Conservation (phyloP, 1,284 basidiomycete species). For the Naganishia sp. region DNA sequence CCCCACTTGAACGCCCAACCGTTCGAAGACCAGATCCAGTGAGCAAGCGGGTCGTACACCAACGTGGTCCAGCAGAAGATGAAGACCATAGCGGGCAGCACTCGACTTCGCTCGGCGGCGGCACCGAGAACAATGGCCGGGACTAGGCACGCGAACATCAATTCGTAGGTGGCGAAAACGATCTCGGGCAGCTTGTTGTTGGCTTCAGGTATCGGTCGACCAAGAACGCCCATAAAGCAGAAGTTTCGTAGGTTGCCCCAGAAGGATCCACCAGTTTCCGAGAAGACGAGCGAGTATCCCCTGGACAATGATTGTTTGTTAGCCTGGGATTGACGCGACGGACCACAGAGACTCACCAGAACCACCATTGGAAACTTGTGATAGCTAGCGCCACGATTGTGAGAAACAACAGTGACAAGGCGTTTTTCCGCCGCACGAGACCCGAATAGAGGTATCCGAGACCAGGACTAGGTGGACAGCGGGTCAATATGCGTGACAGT, state of each 20-base stretch:
- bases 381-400: conserved; percentile 72
- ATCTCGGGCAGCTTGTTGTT: conserved; percentile 59
- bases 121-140: conserved; percentile 60
- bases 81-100: conserved; percentile 84
- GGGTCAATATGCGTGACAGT: neutral
- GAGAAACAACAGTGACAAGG: conserved; percentile 58
- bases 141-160: conserved; percentile 59
- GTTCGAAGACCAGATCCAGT: conserved; percentile 72
- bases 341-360: conserved; percentile 57
- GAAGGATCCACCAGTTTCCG: conserved; percentile 63
- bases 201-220: conserved; percentile 68
- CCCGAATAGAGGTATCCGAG: conserved; percentile 88
- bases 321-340: neutral
- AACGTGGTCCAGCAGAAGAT: conserved; percentile 72
- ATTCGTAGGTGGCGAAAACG: conserved; percentile 80
- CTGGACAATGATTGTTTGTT: neutral
- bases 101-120: conserved; percentile 82
- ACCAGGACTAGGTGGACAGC: conserved; percentile 37
- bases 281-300: conserved; percentile 80
- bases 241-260: conserved; percentile 65
- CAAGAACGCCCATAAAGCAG: conserved; percentile 67
- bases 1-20: conserved; percentile 92
- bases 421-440: conserved; percentile 68
- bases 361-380: conserved; percentile 78
- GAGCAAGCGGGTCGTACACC: conserved; percentile 72